Conservation (phyloP, 768 basidiomycete genomes). For the Fistulinella prunicolor region DNA sequence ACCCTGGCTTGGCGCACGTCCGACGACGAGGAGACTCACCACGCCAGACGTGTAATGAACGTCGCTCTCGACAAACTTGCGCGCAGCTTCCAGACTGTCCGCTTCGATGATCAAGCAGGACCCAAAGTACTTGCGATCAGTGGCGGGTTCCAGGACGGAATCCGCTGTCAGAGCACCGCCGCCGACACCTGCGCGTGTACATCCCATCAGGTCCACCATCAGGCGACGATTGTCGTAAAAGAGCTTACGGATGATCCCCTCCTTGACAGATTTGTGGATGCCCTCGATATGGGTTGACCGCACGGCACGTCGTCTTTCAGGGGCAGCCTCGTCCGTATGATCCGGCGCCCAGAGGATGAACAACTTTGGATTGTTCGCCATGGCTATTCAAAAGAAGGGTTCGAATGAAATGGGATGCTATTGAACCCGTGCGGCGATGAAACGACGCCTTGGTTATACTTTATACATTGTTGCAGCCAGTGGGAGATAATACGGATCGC, state of each 20-base stretch:
- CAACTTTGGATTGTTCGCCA: slow-evolving; percentile 16
- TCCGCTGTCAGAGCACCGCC: slow-evolving; percentile 57
- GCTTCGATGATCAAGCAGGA: slow-evolving; percentile 55
- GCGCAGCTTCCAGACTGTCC: slow-evolving; percentile 45
- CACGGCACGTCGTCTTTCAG: slow-evolving; percentile 51
- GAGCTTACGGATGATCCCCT: slow-evolving; percentile 51
- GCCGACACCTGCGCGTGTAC: slow-evolving; percentile 43
- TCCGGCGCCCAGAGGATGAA: slow-evolving; percentile 70
- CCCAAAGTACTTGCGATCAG: slow-evolving; percentile 56
- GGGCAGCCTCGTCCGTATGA: slow-evolving; percentile 52
- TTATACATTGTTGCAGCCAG: too few species aligned
- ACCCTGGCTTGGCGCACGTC: too few species aligned
- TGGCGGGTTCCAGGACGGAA: slow-evolving; percentile 39
- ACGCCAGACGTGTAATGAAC: slow-evolving; percentile 23
- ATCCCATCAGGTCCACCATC: too few species aligned
- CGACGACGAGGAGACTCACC: slow-evolving; percentile 10
- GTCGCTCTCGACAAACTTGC: slow-evolving; percentile 23
- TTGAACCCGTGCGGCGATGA: too few species aligned
- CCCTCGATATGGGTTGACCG: slow-evolving; percentile 49
- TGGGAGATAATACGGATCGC: slow-evolving; percentile 7
- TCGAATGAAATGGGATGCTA: not conserved
- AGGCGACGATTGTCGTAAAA: not conserved
- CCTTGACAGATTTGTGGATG: slow-evolving; percentile 33
- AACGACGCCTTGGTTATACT: too few species aligned
- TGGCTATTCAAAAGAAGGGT: slow-evolving; percentile 5